These are phyloP conservation scores for Colletotrichum zoysiae DNA, from an alignment of 2,329 filamentous ascomycete genomes.

Conservation along the genomic window DNA sequence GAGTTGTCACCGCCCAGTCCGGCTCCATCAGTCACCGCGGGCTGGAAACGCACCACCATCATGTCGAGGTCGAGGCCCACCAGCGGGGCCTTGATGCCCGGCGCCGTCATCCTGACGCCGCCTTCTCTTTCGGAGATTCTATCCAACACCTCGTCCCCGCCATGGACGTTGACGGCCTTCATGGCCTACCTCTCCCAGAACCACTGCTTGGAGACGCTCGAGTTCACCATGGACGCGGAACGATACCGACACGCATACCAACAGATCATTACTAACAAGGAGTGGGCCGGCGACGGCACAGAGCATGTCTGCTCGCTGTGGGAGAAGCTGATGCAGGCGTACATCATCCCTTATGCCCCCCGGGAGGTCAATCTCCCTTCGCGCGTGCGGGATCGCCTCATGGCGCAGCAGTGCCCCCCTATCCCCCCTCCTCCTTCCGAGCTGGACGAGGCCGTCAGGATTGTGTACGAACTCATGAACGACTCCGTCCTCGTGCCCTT, in stretches of 20 bases:
- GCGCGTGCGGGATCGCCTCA: constrained; percentile 83
- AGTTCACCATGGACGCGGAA: constrained; percentile 95
- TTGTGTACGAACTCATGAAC: constrained; percentile 97
- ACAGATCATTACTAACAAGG: constrained; percentile 58
- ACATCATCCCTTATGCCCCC: constrained; percentile 87
- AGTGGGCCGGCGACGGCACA: constrained; percentile 58
- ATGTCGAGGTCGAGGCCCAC: constrained; percentile 63
- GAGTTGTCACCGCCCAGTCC: constrained; percentile 58
- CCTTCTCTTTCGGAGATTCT: constrained; percentile 90
- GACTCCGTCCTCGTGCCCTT: constrained; percentile 95
- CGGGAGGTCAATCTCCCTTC: constrained; percentile 93
- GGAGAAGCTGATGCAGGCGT: constrained; percentile 89
- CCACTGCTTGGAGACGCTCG: constrained; percentile 94
- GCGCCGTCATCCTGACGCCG: constrained; percentile 54
- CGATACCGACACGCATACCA: constrained; percentile 77
- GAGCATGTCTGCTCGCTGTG: constrained; percentile 85
- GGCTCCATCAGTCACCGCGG: constrained; percentile 58
- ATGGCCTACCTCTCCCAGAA: constrained; percentile 98
- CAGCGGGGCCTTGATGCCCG: constrained; percentile 62
- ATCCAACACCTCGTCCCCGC: constrained; percentile 84
- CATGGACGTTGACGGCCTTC: constrained; percentile 92
- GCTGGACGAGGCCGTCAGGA: constrained; percentile 84
- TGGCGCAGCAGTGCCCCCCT: constrained; percentile 70
- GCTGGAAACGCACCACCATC: constrained; percentile 57
- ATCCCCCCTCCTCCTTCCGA: constrained; percentile 79